A percentile compares a stretch with the other conserved stretches of the same genome.
Evolutionary conservation across 2,329 filamentous ascomycete genomes (phyloP).

Genomic region (Ciborinia camelliae): DNA sequence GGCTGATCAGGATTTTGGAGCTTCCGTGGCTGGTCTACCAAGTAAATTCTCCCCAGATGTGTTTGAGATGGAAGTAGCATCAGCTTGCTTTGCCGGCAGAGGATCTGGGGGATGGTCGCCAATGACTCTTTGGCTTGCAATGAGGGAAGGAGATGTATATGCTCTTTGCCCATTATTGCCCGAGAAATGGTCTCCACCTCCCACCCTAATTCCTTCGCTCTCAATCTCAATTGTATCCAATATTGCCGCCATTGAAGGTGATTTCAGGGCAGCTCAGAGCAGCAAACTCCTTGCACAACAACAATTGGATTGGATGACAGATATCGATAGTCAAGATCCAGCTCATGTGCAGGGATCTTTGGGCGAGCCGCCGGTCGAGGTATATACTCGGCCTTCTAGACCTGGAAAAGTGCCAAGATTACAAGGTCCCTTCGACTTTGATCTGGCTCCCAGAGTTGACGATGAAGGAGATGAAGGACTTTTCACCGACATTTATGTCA

Average conservation of each 20-base stretch:
- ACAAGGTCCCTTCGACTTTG: constrained; percentile 60
- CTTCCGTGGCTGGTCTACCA: constrained; percentile 68
- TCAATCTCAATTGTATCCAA: constrained; percentile 80
- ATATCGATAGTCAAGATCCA: constrained; percentile 61
- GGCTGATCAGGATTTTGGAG: constrained; percentile 77
- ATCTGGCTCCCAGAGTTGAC: constrained; percentile 45
- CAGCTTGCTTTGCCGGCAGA: constrained; percentile 71
- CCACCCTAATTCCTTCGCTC: constrained; percentile 75
- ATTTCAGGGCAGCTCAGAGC: constrained; percentile 50
- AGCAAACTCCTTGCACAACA: constrained; percentile 59
- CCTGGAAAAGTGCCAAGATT: constrained; percentile 58
- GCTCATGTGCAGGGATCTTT: constrained; percentile 49
- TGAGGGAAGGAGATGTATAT: constrained; percentile 89
- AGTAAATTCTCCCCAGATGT: constrained; percentile 84
- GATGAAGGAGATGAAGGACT: constrained; percentile 55
- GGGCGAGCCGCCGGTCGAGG: constrained; percentile 50
- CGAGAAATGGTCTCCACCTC: constrained; percentile 75
- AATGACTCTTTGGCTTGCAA: constrained; percentile 97
- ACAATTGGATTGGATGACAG: constrained; percentile 65
- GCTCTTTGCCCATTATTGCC: constrained; percentile 88
- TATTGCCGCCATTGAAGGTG: constrained; percentile 59
- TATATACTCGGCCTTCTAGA: constrained; percentile 55
- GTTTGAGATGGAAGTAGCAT: constrained; percentile 90
- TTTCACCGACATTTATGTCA: constrained; percentile 59
- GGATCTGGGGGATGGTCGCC: constrained; percentile 82